Evolutionary conservation across 106 monocot genomes (phyloP).

Genomic region (Dendrobium chrysotoxum): DNA sequence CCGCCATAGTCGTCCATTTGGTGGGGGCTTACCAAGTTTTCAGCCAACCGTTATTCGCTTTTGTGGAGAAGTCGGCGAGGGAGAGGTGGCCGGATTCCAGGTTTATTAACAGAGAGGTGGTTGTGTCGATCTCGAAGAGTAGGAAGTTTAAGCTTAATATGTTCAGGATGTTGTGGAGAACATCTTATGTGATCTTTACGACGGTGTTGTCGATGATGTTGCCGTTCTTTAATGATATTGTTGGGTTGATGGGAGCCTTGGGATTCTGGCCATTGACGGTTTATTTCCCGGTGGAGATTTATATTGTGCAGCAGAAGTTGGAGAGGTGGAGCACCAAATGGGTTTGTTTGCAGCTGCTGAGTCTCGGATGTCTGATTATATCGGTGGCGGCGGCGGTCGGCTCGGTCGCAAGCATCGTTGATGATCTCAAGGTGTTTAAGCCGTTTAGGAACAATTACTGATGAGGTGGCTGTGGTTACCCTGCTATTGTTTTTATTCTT

Average conservation of each 20-base stretch:
- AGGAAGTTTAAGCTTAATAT: constrained; percentile 30
- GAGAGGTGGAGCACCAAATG: constrained; percentile 55
- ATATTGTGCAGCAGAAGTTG: constrained; percentile 57
- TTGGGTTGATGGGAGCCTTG: constrained; percentile 65
- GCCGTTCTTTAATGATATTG: constrained; percentile 84
- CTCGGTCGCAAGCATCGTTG: constrained; percentile 46
- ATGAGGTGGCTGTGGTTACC: neutral
- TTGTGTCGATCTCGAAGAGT: constrained; percentile 1
- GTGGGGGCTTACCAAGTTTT: constrained; percentile 41
- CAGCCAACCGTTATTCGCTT: constrained; percentile 51
- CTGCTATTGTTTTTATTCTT: neutral
- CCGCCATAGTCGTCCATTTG: constrained; percentile 41
- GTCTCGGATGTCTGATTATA: constrained; percentile 47
- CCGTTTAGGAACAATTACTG: constrained; percentile 53
- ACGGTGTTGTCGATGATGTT: constrained; percentile 70
- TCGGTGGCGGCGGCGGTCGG: constrained; percentile 51
- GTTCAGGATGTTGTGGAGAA: constrained; percentile 55
- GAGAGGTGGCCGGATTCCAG: constrained; percentile 22
- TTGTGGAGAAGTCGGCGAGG: constrained; percentile 40
- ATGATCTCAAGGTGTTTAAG: constrained; percentile 52
- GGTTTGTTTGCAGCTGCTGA: constrained; percentile 64
- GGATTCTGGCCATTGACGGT: constrained; percentile 84
- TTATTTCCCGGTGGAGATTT: constrained; percentile 79
- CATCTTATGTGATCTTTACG: constrained; percentile 46
- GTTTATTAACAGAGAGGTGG: constrained; percentile 26